Evolutionary conservation across 192 early-diverging fungal genomes (phyloP).

Genomic region (Backusella luteola): DNA sequence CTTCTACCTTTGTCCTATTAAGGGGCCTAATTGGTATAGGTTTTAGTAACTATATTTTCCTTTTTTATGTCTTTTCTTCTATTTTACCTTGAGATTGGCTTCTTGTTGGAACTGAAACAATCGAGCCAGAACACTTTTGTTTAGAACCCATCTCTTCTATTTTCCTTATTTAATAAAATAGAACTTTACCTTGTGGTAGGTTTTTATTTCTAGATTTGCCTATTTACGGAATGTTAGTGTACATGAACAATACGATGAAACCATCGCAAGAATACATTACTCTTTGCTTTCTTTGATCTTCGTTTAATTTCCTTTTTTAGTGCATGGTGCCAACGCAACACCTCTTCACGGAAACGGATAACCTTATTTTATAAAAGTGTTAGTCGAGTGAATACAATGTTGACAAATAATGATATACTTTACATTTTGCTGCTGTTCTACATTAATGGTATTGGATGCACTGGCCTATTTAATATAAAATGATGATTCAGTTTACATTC

Average conservation of each 20-base stretch:
- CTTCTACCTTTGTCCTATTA: not conserved
- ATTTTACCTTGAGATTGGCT: not conserved
- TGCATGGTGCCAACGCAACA: not conserved
- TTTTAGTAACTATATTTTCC: not conserved
- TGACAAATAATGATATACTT: not conserved
- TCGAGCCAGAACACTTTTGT: not conserved
- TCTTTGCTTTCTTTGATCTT: not conserved
- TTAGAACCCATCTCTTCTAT: not conserved
- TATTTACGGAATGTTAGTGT: not conserved
- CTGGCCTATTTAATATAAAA: not conserved
- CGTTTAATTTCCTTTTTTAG: slow-evolving; percentile 4
- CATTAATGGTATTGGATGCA: not conserved
- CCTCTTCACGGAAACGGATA: not conserved
- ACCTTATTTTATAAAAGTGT: not conserved
- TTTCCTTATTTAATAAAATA: not conserved
- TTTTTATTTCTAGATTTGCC: not conserved
- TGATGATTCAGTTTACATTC: not conserved
- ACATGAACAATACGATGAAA: not conserved
- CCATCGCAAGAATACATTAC: not conserved
- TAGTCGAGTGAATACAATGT: not conserved
- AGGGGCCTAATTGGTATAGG: not conserved
- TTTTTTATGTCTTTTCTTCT: not conserved
- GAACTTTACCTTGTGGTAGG: not conserved
- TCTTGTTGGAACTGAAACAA: not conserved
- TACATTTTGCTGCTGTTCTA: not conserved